Conservation (phyloP, 345 rosid species). For the Cardamine chenopodiifolia region DNA sequence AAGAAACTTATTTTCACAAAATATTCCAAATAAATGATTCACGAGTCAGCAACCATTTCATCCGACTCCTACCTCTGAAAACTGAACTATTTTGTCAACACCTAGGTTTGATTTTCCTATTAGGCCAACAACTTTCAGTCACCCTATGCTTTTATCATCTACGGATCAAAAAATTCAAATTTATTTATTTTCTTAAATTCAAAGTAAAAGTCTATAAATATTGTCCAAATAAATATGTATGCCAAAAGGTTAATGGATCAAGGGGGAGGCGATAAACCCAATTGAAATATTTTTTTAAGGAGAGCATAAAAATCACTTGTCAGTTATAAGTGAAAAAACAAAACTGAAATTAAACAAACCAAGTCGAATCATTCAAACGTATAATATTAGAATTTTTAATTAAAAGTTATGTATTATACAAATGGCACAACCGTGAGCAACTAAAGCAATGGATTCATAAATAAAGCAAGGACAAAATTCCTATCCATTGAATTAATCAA, state of each 20-base stretch:
- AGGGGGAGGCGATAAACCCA: neutral
- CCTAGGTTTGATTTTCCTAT: conserved; percentile 20
- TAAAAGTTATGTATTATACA: conserved; percentile 7
- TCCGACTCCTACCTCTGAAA: neutral
- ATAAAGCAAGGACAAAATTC: conserved; percentile 29
- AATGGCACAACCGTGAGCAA: conserved; percentile 27
- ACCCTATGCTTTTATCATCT: conserved; percentile 17
- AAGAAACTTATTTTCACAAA: neutral
- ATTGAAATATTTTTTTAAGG: neutral
- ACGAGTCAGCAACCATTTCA: conserved; percentile 31
- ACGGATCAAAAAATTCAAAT: neutral
- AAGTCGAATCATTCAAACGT: neutral
- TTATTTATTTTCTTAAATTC: neutral
- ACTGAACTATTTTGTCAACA: conserved; percentile 13
- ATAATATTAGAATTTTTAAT: neutral
- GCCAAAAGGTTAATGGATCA: neutral
- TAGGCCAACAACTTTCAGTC: conserved; percentile 37
- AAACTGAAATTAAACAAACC: neutral
- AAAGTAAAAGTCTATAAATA: neutral
- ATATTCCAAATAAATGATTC: neutral
- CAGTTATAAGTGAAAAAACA: neutral
- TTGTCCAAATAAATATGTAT: neutral
- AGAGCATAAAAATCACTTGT: neutral
- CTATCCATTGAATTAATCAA: conserved; percentile 27
- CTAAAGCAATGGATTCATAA: conserved; percentile 27